These are phyloP conservation scores for Pinguiococcus pyrenoidosus DNA, from an alignment of 108 stramenopile species.

Conservation along the genomic window DNA sequence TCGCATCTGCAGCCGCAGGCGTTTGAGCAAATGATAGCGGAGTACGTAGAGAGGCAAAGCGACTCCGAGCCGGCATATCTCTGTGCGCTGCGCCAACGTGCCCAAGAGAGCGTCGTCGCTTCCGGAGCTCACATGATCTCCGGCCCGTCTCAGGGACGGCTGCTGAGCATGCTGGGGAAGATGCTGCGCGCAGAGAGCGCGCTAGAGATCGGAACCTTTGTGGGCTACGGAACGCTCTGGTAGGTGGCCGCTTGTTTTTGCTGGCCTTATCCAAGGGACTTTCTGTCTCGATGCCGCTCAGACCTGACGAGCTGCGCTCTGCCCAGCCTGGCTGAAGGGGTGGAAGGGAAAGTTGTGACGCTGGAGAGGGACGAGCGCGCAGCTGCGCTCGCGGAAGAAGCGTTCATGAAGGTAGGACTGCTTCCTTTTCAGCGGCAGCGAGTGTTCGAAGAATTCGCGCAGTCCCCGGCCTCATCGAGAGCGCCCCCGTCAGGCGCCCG, in stretches of 20 bases:
- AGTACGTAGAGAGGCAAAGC: conserved; percentile 45
- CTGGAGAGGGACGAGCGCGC: conserved; percentile 63
- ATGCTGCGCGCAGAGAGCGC: conserved; percentile 58
- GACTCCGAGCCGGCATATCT: conserved; percentile 43
- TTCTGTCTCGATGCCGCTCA: too few relatives aligned
- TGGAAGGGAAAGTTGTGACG: conserved; percentile 57
- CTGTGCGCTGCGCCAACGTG: conserved; percentile 53
- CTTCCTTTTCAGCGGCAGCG: too few relatives aligned
- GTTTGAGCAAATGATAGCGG: background rate
- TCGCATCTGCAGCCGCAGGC: conserved; percentile 1
- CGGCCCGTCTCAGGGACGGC: conserved; percentile 57
- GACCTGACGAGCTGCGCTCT: too few relatives aligned
- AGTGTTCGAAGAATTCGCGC: too few relatives aligned
- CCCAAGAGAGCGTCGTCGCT: conserved; percentile 50
- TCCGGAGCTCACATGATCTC: conserved; percentile 73
- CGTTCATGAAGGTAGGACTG: conserved; percentile 27
- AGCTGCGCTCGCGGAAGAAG: conserved; percentile 51
- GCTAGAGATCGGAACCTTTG: conserved; percentile 80
- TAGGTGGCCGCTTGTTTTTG: too few relatives aligned
- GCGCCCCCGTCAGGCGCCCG: conserved; percentile 49
- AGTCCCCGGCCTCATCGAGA: too few relatives aligned
- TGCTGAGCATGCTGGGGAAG: conserved; percentile 55
- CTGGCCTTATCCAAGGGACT: too few relatives aligned
- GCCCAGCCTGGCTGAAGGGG: too few relatives aligned
- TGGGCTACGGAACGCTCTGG: conserved; percentile 78